Base-by-base conservation (phyloP, 768 basidiomycete genomes). In the Mycena amicta region DNA sequence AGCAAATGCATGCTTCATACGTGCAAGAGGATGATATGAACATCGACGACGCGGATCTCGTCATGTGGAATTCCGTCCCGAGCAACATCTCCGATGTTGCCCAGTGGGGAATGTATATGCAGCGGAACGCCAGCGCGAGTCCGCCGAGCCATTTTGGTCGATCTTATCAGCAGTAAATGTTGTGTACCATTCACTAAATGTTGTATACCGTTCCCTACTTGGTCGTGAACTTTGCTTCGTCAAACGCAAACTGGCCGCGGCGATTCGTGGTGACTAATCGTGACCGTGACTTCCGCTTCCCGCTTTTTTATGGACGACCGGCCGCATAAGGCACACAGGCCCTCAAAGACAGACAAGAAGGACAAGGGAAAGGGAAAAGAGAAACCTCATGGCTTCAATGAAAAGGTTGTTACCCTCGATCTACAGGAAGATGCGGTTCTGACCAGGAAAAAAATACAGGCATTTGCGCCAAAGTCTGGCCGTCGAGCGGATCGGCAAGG, bases 381-480 rank as follows among this genome's bases (percentile, higher is more conserved):
- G 63, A 88, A 85, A 41, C 86, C 87, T 41, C 80, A 88, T 53
- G 88, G 87, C 5, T 91, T 88, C 76, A 98, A 98, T 70, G 93
- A 94, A 74, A 98, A 97, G 81, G 95, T 68, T 18, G 22, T 28
- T 30, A 16, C 27, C 23, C 5, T 1, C 45, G 37, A 6, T 3
- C 29, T n/a, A 25, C 15, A 5, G 52, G 37, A 37, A 13, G 43
- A 23, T 53, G 2, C 46, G 28, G 50, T 60, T 58, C 40, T 43
- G 28, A 27, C 28, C 56, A 55, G 23, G 50, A 26, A 26, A 26
- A 52, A 55, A 11, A 31, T 31, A 5, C 64, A 89, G 94, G 96
- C 96, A 2, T 98, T 98, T 74, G 95, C 94, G 16, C 92, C 90
- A 29, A 90, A 84, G 75, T 97, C 94, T 31, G 96, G 93, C 61